Evolutionary conservation across 2,329 filamentous ascomycete species (phyloP), one percentile per base, ranked within the genome.

Genomic region (Metarhizium anisopliae): DNA sequence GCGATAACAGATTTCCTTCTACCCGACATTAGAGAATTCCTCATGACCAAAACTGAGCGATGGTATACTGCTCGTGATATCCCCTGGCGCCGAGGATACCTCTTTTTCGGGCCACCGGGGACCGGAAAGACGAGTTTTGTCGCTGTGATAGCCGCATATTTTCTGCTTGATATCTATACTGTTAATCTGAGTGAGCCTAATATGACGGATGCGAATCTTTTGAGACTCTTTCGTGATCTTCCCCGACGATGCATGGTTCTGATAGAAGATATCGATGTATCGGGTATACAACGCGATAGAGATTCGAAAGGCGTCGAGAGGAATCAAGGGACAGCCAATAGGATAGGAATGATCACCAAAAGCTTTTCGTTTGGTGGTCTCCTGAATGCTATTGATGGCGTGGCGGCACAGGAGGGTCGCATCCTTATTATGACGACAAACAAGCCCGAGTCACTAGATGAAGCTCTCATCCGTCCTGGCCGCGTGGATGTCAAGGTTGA

Each of bases 371-470:
- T 94, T 2, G 89, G 87, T 0, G 89, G 89, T 0, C 77, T 95
- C 1, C 78, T 95, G 53, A 95, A 95, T 68, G 86, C 87, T 56
- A 90, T 95, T 58, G 89, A 95, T 64, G 88, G 90, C 55, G 88
- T 91, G 1, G 87, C 86, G 1, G 87, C 84, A 3, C 87, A 89
- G 62, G 89, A 93, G 71, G 89, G 88, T 30, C 81, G 87, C 50
- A 81, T 93, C 13, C 78, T 93, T 18, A 85, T 93, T 72, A 90
- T 92, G 86, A 92, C 89, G 0, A 90, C 87, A 36, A 94, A 93
- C 69, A 80, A 83, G 58, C 85, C 86, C 2, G 84, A 92, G 62
- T 77, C 81, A 14, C 79, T 93, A 0, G 88, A 92, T 64, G 79
- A 84, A 50, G 88, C 87, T 0, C 77, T 94, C 6, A 84, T 91